Percentiles rank a stretch among this genome's conserved stretches.
These are phyloP conservation scores for Podila clonocystis DNA, from an alignment of 192 early-diverging fungal species.

Conservation along the genomic window DNA sequence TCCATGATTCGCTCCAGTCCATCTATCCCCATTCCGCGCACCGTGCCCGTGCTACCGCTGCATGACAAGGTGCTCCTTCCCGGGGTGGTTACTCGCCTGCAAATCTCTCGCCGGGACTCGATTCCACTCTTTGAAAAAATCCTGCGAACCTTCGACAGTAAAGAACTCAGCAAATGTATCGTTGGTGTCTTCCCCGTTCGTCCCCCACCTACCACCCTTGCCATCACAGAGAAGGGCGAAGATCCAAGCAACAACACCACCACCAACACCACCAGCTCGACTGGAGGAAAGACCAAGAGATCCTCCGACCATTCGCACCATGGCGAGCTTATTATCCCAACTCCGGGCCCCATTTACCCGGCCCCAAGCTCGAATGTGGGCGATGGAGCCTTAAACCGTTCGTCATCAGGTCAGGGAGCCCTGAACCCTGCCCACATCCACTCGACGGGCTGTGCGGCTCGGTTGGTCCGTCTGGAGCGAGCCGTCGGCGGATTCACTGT, in stretches of 20 bases:
- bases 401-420: neutral
- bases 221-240: neutral
- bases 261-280: constrained; percentile 4
- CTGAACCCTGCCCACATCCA: constrained; percentile 37
- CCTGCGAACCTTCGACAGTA: constrained; percentile 49
- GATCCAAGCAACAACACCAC: constrained; percentile 4
- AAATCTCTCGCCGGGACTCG: constrained; percentile 65
- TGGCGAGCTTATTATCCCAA: constrained; percentile 6
- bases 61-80: constrained; percentile 72
- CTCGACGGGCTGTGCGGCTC: constrained; percentile 59
- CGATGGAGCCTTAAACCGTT: neutral
- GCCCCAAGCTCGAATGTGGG: constrained; percentile 1
- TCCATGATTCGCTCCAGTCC: constrained; percentile 29
- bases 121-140: constrained; percentile 60
- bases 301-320: constrained; percentile 3
- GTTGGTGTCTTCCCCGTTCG: constrained; percentile 55
- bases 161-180: constrained; percentile 48
- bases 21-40: constrained; percentile 54
- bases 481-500: constrained; percentile 67
- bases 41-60: constrained; percentile 59
- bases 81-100: constrained; percentile 67
- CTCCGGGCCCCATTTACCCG: constrained; percentile 17
- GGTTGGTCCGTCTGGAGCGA: constrained; percentile 66
- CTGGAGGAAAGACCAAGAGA: neutral
- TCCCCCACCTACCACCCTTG: neutral